A percentile compares a stretch with the other conserved stretches of the same genome.
Evolutionary conservation across 345 rosid genomes (phyloP).

Genomic region (Carallia brachiata): DNA sequence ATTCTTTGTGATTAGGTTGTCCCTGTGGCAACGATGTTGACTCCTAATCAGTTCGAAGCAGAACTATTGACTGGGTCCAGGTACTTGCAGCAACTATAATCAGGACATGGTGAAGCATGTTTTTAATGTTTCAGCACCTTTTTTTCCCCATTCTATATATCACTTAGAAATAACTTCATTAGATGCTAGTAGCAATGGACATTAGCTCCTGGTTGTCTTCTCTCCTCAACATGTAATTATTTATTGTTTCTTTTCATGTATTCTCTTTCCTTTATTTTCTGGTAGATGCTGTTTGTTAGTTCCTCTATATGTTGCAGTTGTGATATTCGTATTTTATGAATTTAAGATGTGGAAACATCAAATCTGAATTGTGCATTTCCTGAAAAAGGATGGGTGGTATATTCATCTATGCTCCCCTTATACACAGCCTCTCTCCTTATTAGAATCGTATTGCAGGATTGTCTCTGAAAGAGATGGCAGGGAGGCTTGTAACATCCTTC

Average conservation of each 20-base stretch:
- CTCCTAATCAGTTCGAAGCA: constrained; percentile 99
- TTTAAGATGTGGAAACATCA: too few species aligned
- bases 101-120: neutral
- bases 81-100: constrained; percentile 36
- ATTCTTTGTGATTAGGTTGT: constrained; percentile 62
- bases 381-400: neutral
- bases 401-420: neutral
- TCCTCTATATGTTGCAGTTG: too few species aligned
- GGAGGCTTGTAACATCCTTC: constrained; percentile 87
- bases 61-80: constrained; percentile 78
- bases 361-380: too few species aligned
- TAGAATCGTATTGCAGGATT: constrained; percentile 52
- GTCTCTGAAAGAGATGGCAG: constrained; percentile 73
- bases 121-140: neutral
- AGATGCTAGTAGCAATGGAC: too few species aligned
- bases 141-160: too few species aligned
- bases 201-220: neutral
- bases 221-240: too few species aligned
- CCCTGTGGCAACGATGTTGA: constrained; percentile 97
- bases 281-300: too few species aligned
- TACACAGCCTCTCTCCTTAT: constrained; percentile 1
- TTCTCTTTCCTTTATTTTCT: too few species aligned
- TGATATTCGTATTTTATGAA: too few species aligned
- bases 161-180: too few species aligned
- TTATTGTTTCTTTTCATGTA: too few species aligned